Base-by-base conservation (phyloP, 1,139 yeast genomes). In the Debaryomyces fabryi region DNA sequence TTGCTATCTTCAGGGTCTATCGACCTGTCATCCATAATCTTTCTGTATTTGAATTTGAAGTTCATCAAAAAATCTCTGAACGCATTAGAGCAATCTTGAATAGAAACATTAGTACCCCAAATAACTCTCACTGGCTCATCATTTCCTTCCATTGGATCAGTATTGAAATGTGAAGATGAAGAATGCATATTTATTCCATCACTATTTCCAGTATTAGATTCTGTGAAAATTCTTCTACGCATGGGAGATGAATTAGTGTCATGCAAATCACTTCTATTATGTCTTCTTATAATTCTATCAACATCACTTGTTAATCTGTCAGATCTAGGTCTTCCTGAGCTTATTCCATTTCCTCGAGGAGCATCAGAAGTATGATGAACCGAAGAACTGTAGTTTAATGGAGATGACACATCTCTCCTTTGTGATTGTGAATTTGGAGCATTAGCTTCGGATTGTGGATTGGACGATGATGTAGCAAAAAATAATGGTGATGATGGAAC, bases 91-190 rank as follows among this genome's bases (percentile, higher is more conserved):
- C 93, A 86, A 61, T 93, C 97, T 59, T 85, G 88, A 59, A 95
- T 91, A 38, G 96, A 87, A 27, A 93, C 97, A 63, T 93, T 92
- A 1, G 99, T 93, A 66, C 99, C 99, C 99, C 99, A 93, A 60
- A 93, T 92, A 49, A 93, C 96, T 62, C 96, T 81, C 30, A 85
- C 82, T 1, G 96, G 95, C 55, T 86, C 95, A 51, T 80, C 84
- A 15, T 56, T 57, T 32, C 58, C 59, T 41, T 52, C 64, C 24
- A 56, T 52, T 12, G 64, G 63, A 30, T 69, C 74, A 13, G 72
- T 62, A 46, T 58, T 62, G 13, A 68, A 56, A 36, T 63, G 61
- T 18, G 74, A 70, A 8, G 71, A 65, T 3, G 71, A 61, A 6
- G 48, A 40, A 38, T 25, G 29, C 23, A 38, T 13, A 16, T 34